A percentile compares a stretch with the other conserved stretches of the same genome.
These are phyloP conservation scores for Sporobolomyces pararoseus DNA, from an alignment of 768 basidiomycete genomes.

Conservation along the genomic window DNA sequence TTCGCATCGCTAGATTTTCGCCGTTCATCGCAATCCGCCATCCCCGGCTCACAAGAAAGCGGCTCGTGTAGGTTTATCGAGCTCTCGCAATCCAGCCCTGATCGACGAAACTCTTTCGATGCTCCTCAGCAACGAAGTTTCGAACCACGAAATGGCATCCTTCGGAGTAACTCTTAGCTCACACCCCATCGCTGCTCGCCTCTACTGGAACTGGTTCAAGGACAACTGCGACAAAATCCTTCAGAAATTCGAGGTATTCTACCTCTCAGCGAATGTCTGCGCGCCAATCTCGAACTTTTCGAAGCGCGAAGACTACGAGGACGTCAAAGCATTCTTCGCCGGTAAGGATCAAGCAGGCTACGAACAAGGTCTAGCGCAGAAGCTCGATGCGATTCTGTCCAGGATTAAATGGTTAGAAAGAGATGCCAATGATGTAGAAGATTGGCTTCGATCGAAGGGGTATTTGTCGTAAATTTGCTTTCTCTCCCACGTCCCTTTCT, in stretches of 20 bases:
- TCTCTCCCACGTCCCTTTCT: not conserved
- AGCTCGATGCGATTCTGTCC: slow-evolving; percentile 64
- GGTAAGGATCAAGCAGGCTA: slow-evolving; percentile 63
- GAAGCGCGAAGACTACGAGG: slow-evolving; percentile 64
- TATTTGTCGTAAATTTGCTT: not conserved
- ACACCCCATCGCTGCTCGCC: slow-evolving; percentile 55
- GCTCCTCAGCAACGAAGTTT: slow-evolving; percentile 56
- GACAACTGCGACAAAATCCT: slow-evolving; percentile 59
- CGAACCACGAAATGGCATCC: slow-evolving; percentile 60
- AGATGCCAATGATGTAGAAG: slow-evolving; percentile 42
- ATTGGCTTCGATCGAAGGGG: slow-evolving; percentile 41
- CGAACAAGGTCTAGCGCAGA: slow-evolving; percentile 60
- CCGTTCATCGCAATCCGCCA: slow-evolving; percentile 66
- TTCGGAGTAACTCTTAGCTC: slow-evolving; percentile 54
- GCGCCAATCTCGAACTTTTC: slow-evolving; percentile 56
- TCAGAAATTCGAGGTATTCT: slow-evolving; percentile 69
- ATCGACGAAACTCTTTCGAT: slow-evolving; percentile 47
- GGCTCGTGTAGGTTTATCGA: slow-evolving; percentile 63
- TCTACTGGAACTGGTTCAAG: slow-evolving; percentile 62
- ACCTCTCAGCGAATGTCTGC: slow-evolving; percentile 53
- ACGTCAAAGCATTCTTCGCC: slow-evolving; percentile 69
- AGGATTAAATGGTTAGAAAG: slow-evolving; percentile 61
- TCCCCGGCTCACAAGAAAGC: slow-evolving; percentile 69
- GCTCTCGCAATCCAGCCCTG: slow-evolving; percentile 59
- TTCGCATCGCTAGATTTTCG: slow-evolving; percentile 48